A percentile compares a stretch with the other conserved stretches of the same genome.
Conservation (phyloP, 2,329 filamentous ascomycete species). For the Talaromyces sp. region DNA sequence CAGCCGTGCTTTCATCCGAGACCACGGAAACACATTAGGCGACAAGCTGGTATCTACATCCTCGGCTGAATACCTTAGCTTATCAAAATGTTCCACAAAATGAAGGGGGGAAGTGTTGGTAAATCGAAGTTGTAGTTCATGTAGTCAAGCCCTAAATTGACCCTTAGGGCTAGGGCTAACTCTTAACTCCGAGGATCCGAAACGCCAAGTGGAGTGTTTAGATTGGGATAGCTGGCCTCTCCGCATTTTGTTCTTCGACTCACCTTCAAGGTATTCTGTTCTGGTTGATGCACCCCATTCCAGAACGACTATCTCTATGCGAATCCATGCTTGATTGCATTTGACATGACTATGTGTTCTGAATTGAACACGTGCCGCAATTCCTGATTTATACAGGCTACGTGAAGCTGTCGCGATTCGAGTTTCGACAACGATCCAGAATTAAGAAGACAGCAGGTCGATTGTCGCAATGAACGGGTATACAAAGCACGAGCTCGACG, state of each 20-base stretch:
- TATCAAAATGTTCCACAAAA: conserved; percentile 52
- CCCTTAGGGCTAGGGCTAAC: neutral
- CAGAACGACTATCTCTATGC: neutral
- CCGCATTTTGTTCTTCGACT: conserved; percentile 15
- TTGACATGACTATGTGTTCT: conserved; percentile 6
- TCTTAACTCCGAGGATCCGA: conserved; percentile 4
- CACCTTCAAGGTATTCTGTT: neutral
- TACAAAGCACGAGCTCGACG: conserved; percentile 65
- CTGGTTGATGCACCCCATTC: no score
- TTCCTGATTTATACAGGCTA: conserved; percentile 26
- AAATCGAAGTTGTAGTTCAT: no score
- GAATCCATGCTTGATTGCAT: neutral
- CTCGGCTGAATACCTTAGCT: conserved; percentile 49
- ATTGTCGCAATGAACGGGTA: conserved; percentile 69
- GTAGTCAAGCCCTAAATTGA: neutral
- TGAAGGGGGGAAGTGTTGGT: conserved; percentile 47
- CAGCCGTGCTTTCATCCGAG: conserved; percentile 42
- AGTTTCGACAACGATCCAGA: neutral
- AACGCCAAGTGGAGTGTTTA: conserved; percentile 4
- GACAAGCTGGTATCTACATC: conserved; percentile 41
- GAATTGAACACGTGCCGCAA: conserved; percentile 11
- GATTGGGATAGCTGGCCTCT: conserved; percentile 21
- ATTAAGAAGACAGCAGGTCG: neutral
- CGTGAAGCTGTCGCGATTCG: conserved; percentile 20
- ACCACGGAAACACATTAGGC: conserved; percentile 50